Conservation (phyloP, 2,329 filamentous ascomycete genomes). For the Neophaeococcomyces aloes region DNA sequence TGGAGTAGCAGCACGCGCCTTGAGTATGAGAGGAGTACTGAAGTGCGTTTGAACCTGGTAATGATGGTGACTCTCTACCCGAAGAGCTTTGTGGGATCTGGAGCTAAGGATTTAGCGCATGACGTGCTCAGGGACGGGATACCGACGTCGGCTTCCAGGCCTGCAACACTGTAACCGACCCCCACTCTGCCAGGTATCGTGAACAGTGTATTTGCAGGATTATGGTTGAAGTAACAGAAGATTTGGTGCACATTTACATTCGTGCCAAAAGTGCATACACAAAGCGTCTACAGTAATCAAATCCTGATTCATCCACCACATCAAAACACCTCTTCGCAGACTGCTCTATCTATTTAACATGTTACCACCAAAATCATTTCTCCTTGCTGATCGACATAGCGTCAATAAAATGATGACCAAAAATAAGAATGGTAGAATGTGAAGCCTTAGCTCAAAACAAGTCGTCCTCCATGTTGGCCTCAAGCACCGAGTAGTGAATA, state of each 20-base stretch:
- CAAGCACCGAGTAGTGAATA: too few relatives aligned
- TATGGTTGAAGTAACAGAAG: neutral
- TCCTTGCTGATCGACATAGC: neutral
- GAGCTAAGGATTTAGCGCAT: neutral
- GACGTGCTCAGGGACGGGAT: constrained; percentile 8
- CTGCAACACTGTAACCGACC: too few relatives aligned
- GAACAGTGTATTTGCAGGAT: neutral
- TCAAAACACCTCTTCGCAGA: constrained; percentile 1
- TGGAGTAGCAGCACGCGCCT: neutral
- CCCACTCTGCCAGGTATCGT: too few relatives aligned
- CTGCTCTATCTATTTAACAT: neutral
- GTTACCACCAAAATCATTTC: neutral
- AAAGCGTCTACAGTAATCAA: neutral
- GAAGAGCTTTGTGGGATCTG: neutral
- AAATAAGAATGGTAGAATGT: constrained; percentile 2
- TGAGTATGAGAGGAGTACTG: too few relatives aligned
- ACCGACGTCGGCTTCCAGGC: too few relatives aligned
- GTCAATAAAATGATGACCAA: neutral
- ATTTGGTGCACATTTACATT: constrained; percentile 1
- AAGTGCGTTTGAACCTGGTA: too few relatives aligned
- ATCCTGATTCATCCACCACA: neutral
- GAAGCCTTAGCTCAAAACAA: too few relatives aligned
- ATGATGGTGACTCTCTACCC: neutral
- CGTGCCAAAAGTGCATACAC: constrained; percentile 4
- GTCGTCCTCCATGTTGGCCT: too few relatives aligned